Percentiles rank a stretch among this genome's conserved stretches.
Evolutionary conservation across 75 land plant genomes (phyloP).

Genomic region (Cryptomeria japonica): DNA sequence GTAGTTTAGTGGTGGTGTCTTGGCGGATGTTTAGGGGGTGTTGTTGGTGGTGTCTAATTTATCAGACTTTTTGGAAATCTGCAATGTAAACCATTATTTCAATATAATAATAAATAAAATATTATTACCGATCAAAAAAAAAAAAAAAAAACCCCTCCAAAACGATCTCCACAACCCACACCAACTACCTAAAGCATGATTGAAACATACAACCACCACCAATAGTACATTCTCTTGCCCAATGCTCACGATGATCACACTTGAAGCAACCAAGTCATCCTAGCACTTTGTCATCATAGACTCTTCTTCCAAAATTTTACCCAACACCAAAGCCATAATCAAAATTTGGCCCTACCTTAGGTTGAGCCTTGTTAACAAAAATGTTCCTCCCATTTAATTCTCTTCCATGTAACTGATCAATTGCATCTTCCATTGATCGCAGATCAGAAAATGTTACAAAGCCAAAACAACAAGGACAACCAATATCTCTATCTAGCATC

Average conservation of each 20-base stretch:
- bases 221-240: conserved; percentile 87
- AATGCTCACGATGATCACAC: conserved; percentile 85
- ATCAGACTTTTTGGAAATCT: too few species aligned
- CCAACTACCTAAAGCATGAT: too few species aligned
- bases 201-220: too few species aligned
- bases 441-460: conserved; percentile 81
- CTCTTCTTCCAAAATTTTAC: conserved; percentile 26
- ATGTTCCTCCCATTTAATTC: conserved; percentile 71
- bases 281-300: conserved; percentile 17
- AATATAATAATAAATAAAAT: too few species aligned
- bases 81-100: too few species aligned
- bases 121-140: too few species aligned
- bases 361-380: conserved; percentile 84
- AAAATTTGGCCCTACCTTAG: conserved; percentile 54
- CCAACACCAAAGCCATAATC: conserved; percentile 67
- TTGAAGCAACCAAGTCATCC: conserved; percentile 75
- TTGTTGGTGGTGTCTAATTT: too few species aligned
- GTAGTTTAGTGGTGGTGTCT: too few species aligned
- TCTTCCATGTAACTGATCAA: conserved; percentile 71
- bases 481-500: conserved; percentile 80
- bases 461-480: conserved; percentile 86
- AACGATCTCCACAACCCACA: too few species aligned
- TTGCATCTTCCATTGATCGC: conserved; percentile 70
- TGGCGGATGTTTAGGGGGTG: too few species aligned
- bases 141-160: too few species aligned